Base-by-base conservation (phyloP, 768 basidiomycete species). In the Hypholoma fasciculare region DNA sequence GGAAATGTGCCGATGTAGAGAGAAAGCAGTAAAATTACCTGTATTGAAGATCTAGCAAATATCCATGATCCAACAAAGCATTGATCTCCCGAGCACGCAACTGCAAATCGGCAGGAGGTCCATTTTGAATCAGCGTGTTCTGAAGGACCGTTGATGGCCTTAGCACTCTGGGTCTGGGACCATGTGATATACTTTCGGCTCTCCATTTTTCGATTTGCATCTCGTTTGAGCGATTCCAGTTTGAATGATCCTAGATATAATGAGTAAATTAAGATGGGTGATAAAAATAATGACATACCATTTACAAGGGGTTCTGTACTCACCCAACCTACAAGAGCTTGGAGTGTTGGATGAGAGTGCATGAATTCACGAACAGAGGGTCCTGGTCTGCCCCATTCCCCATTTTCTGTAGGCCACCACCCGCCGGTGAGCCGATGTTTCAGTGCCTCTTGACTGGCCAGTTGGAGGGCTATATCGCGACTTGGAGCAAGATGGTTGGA, bases 401-500 rank as follows among this genome's bases (percentile, higher is more conserved):
- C 53, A 44, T 27, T 7, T 30, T 4, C 7, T 5, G 2, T 16
- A 9, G 9, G 38, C 66, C 67, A 71, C 65, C 66, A 74, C 0
- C 79, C 72, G n/a, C 77, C 65, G 48, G 61, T 58, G 39, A 75
- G 46, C 43, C 67, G 4, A 40, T 74, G 69, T 66, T 73, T 72
- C 2, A 78, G 49, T 0, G 52, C 26, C 14, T 77, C 68, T 23
- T 69, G 66, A 1, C 63, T 52, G 0, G 71, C 64, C 4, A 79
- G 64, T 8, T 72, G 59, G 3, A 59, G 30, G 0, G 77, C 77
- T 43, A 79, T 75, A 52, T 76, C 73, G 0, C 74, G 72, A 43
- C 79, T 78, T 8, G 79, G 78, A 0, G 77, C 74, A 9, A 69
- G 72, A 37, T 78, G 79, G 52, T 82, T 81, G 8, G 71, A 74